Evolutionary conservation across 2,329 filamentous ascomycete genomes (phyloP), one percentile per base, ranked within the genome.

Genomic region (Exophiala mesophila): DNA sequence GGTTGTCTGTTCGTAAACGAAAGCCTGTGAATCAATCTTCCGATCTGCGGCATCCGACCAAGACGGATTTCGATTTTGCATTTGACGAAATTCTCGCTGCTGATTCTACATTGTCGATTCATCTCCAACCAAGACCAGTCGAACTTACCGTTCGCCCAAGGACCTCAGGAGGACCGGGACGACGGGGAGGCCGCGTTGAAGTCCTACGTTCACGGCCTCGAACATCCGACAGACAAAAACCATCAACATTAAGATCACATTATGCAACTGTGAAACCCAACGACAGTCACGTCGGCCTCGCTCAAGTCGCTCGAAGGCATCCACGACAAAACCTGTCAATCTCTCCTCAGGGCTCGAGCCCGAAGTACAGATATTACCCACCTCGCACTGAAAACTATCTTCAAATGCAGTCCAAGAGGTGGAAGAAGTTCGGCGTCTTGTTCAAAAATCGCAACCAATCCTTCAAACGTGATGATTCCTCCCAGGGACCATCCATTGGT

Each of bases 231-330:
- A 26, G 35, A 24, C 41, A 47, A 15, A 43, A 36, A 36, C 34
- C 40, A 13, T 39, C 34, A n/a, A 29, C 40, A 12, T 33, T 39
- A 13, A 34, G 43, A 31, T 20, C 29, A 29, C n/a, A 26, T 21
- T 34, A 47, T 50, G 43, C 31, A 21, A 21, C 40, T 16, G 36
- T 42, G 13, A 42, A 28, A 28, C 31, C 41, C 12, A 63, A 66
- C 5, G 68, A 69, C 32, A 64, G 68, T 47, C 71, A 68, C 53
- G 88, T 88, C 48, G 85, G 85, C 7, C 81, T 88, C 72, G 84
- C 84, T 1, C 65, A 88, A 42, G 84, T 83, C 21, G 88, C 83
- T 56, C 84, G 84, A 17, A 66, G 71, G 24, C 53, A 53, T 29
- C 47, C 52, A 37, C 53, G 47, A 6, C 12, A 45, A n/a, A 18